Base-by-base conservation (phyloP, 2,329 filamentous ascomycete genomes). In the Hymenoscyphus salicellus region DNA sequence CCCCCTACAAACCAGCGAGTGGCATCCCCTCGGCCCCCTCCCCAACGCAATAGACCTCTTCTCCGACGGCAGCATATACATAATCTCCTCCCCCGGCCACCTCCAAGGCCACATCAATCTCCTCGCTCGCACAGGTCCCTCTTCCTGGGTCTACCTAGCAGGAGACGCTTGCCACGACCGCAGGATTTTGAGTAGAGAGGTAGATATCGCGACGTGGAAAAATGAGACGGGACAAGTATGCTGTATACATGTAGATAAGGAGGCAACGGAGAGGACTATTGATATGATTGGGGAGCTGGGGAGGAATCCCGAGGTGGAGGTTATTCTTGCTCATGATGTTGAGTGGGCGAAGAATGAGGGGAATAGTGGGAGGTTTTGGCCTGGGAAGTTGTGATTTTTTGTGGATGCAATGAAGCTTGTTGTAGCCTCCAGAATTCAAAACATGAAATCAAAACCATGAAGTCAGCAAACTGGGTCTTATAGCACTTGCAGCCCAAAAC, bases 21-120 rank as follows among this genome's bases (percentile, higher is more conserved):
- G 36, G 36, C 11, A 4, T 2, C 36, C 36, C 11, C 36, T 38
- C 11, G 36, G 36, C 16, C 36, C 36, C 16, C 11, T 38, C 36
- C 36, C 36, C 2, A 17, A 38, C 14, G 14, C 36, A 38, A 38
- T 38, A 14, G 36, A 38, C 36, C 36, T 38, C 14, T 17, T 38
- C 36, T 72, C 72, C 1, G 83, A 85, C 64, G 79, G 78, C 0
- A 78, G 74, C 11, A 62, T 84, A 5, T 82, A 78, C 66, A 73
- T 84, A 0, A 73, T 85, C 36, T 79, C 84, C 67, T 77, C 78
- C 0, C 83, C 83, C 0, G 83, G 83, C 0, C 83, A 85, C 69
- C 66, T 85, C 0, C 77, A 78, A 4, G 83, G 83, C 0, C 83
- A 85, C 65, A 71, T 85, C 1, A 84, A 84, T 65, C 66, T 84